Evolutionary conservation across 2,329 filamentous ascomycete genomes (phyloP), one percentile per base, ranked within the genome.

Genomic region (Fusarium burgessii): DNA sequence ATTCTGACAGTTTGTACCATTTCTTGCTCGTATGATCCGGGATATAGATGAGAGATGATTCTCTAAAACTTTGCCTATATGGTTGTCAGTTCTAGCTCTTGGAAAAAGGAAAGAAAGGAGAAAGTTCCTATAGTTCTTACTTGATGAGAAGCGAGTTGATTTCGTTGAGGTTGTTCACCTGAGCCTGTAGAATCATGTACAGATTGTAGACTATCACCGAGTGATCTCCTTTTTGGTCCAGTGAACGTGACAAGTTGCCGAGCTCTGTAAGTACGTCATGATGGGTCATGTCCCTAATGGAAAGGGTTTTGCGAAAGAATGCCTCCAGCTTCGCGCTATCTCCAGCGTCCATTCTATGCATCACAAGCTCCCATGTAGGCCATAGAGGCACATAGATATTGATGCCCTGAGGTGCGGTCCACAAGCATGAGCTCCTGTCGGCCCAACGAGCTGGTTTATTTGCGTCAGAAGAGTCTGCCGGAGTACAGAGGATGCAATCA

Each of bases 391-490:
- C 7, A 6, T 33, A 56, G 9, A 46, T 6, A 4, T 13, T 15
- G 1, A 56, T 46, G 1, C 2, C 29, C 8, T 27, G 4, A 9
- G 40, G 52, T 14, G 52, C 52, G 4, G 0, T 13, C 52, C 52
- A 56, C 6, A 56, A 10, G 5, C 52, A 56, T 33, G 13, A 10
- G 8, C 8, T 1, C 9, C 6, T 9, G 20, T 8, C 15, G 1
- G 0, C 38, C 51, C 51, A 55, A 3, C 38, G 38, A 15, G 27
- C 17, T 6, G 27, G 6, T 8, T n/a, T 10, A 2, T 14, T 43
- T 10, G 5, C 1, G 7, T 27, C 47, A 0, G 6, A n/a, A 3
- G 51, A 9, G 5, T 3, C 1, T 3, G 33, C 10, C 0, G 51
- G 52, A 5, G 29, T 13, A 3, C 52, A 56, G 13, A 56, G 52